These are phyloP conservation scores for Tuctoria greenei DNA, from an alignment of 176 grass and related monocot genomes.

Conservation along the genomic window DNA sequence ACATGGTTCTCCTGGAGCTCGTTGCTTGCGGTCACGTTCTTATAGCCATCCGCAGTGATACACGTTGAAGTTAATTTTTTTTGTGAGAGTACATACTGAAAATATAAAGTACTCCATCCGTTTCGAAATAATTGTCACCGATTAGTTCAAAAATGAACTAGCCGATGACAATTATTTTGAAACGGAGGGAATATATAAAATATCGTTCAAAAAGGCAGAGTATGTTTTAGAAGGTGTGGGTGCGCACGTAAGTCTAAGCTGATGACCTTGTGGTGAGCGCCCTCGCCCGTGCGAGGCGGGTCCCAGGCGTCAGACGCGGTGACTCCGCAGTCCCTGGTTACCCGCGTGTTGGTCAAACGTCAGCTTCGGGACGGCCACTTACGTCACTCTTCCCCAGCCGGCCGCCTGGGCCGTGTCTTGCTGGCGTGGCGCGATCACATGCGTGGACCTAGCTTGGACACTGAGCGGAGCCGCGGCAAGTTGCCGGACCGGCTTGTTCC, in stretches of 20 bases:
- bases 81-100: too few species aligned
- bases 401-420: not conserved
- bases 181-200: too few species aligned
- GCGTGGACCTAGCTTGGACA: not conserved
- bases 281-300: not conserved
- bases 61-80: too few species aligned
- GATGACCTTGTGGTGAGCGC: not conserved
- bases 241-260: too few species aligned
- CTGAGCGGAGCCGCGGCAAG: not conserved
- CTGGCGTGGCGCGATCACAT: not conserved
- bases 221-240: too few species aligned
- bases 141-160: too few species aligned
- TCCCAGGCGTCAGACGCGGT: not conserved
- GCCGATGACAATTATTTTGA: too few species aligned
- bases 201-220: too few species aligned
- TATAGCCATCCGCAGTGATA: too few species aligned
- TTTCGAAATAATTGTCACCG: too few species aligned
- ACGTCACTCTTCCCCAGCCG: not conserved
- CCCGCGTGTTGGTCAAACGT: not conserved
- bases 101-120: too few species aligned
- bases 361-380: not conserved
- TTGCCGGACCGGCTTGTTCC: not conserved
- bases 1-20: constrained; percentile 4
- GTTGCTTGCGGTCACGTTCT: not conserved
- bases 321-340: not conserved